Evolutionary conservation across 139 green algal species (phyloP).

Genomic region (Chlorella sp.): DNA sequence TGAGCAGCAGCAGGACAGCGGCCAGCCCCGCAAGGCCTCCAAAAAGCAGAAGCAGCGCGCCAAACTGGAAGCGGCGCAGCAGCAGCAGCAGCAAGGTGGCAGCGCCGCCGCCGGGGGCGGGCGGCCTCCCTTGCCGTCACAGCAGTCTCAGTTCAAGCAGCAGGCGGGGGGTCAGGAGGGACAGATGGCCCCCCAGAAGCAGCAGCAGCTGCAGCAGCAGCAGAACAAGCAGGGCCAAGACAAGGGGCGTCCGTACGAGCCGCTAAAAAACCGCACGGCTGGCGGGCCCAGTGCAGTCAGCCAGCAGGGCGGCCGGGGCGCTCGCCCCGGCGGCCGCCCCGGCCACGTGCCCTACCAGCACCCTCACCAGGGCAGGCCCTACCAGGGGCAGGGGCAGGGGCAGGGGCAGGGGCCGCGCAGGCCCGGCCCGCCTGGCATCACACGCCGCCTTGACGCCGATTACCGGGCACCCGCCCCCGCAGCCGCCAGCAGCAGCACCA

Average conservation of each 20-base stretch:
- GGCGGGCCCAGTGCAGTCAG: neutral
- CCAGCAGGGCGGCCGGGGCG: neutral
- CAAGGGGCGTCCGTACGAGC: neutral
- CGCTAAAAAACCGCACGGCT: neutral
- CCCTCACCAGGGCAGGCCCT: neutral
- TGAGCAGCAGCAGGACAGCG: neutral
- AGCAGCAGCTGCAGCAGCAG: neutral
- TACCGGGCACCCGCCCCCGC: neutral
- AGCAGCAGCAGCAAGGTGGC: neutral
- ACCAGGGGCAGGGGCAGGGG: neutral
- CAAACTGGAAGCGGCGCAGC: neutral
- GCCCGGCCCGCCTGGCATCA: neutral
- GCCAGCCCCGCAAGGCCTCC: neutral
- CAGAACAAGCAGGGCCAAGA: neutral
- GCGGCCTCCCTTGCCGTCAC: neutral
- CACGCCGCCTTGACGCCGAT: neutral
- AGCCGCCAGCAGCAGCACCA: constrained; percentile 1
- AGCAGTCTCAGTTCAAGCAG: neutral
- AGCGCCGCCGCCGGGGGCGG: neutral
- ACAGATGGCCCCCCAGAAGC: neutral
- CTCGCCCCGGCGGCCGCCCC: no score
- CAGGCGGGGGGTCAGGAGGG: neutral
- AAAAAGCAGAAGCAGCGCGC: neutral
- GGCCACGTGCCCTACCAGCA: neutral
- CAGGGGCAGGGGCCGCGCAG: neutral